These are phyloP conservation scores for Boletus speciosus DNA, from an alignment of 768 basidiomycete genomes.

Conservation along the genomic window DNA sequence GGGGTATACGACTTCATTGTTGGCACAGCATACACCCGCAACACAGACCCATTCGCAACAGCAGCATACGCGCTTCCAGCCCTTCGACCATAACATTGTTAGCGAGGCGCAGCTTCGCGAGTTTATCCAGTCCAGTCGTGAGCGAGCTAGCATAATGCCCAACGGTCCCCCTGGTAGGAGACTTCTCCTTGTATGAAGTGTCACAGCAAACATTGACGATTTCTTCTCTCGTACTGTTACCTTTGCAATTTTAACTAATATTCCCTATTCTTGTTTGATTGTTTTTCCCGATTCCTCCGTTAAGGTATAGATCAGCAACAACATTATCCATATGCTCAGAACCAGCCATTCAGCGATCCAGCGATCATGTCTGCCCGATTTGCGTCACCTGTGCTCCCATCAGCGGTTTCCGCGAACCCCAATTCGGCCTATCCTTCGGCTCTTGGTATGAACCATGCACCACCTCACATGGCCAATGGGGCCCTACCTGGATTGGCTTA, in stretches of 20 bases:
- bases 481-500: conserved; percentile 68
- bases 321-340: conserved; percentile 32
- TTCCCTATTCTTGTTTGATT: conserved; percentile 5
- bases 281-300: conserved; percentile 11
- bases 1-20: conserved; percentile 45
- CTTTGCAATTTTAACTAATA: conserved; percentile 23
- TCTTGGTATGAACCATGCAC: conserved; percentile 11
- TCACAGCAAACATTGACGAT: conserved; percentile 32
- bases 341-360: conserved; percentile 64
- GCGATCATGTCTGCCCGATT: conserved; percentile 79
- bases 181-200: conserved; percentile 39
- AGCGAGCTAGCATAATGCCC: conserved; percentile 41
- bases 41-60: conserved; percentile 32
- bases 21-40: conserved; percentile 45
- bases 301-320: conserved; percentile 36
- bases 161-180: conserved; percentile 46
- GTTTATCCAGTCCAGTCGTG: conserved; percentile 68
- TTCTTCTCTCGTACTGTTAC: conserved; percentile 26
- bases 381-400: conserved; percentile 38
- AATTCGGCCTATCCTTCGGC: conserved; percentile 8
- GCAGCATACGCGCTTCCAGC: conserved; percentile 48
- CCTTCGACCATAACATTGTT: conserved; percentile 49
- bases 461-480: conserved; percentile 39
- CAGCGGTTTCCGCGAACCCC: conserved; percentile 7
- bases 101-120: conserved; percentile 78